Evolutionary conservation across 179 eudicot genomes (phyloP).

Genomic region (Carnegiea gigantea): DNA sequence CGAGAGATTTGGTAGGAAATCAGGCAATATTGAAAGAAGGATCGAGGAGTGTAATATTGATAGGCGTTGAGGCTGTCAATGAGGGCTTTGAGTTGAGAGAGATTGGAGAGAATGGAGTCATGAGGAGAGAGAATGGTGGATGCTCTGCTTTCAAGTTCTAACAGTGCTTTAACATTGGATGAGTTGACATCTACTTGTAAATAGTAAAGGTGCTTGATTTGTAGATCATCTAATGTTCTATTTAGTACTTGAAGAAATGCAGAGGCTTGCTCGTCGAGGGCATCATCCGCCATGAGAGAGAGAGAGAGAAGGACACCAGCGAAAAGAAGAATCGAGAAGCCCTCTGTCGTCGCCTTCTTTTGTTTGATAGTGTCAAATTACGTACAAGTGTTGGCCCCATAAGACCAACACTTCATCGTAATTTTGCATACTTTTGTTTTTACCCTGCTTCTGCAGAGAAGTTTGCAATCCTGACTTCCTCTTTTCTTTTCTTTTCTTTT

Average conservation of each 20-base stretch:
- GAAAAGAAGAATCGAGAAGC: no score
- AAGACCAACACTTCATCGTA: no score
- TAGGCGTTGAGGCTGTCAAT: constrained; percentile 14
- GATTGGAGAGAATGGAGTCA: constrained; percentile 16
- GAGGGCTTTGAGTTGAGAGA: constrained; percentile 28
- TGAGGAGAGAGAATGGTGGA: constrained; percentile 4
- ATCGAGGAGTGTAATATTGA: constrained; percentile 22
- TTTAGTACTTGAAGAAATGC: constrained; percentile 7
- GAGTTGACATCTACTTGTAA: constrained; percentile 17
- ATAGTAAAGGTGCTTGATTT: constrained; percentile 11
- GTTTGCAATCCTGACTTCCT: no score
- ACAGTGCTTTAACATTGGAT: constrained; percentile 4
- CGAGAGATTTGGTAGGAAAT: constrained; percentile 19
- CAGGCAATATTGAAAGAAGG: constrained; percentile 23
- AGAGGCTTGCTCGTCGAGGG: neutral
- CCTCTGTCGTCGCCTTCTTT: no score
- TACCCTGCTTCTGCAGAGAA: no score
- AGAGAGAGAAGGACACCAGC: no score
- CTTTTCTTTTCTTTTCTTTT: no score
- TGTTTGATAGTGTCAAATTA: no score
- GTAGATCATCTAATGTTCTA: constrained; percentile 4
- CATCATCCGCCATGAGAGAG: neutral
- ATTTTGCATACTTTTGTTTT: no score
- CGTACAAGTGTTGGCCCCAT: no score
- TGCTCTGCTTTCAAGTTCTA: constrained; percentile 20